Evolutionary conservation across 225 moss, liverwort and hornwort genomes (phyloP), one percentile per base, ranked within the genome.

Genomic region (Thuidium tamariscinum): DNA sequence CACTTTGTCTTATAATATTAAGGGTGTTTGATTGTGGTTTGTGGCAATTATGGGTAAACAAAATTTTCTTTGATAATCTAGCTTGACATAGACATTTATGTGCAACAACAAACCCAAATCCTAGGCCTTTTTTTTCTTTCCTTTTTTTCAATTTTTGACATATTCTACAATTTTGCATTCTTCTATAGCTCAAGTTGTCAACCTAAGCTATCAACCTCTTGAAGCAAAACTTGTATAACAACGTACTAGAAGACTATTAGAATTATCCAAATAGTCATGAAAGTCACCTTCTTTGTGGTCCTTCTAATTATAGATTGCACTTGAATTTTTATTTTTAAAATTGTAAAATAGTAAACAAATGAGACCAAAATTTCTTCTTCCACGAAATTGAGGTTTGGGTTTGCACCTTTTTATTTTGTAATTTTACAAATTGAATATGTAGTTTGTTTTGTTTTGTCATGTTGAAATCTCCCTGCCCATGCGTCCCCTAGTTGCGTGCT

Each of bases 161-260:
- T 48, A 30, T 29, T 30, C 12, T 4, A 21, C 3, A 74, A 21
- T 74, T 74, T 34, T 49, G 4, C 20, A 20, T 12, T 34, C 13
- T 74, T 34, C 34, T n/a, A n/a, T n/a, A n/a, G n/a, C n/a, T n/a
- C n/a, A n/a, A n/a, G n/a, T n/a, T n/a, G n/a, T n/a, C n/a, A n/a
- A n/a, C n/a, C n/a, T n/a, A 2, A 1, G 1, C 0, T 0, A 0
- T 19, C 12, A 12, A 20, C 0, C 0, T 5, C 7, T 34, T 13
- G 0, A 51, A 51, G 3, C 5, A 32, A 32, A 6, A 32, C 12
- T 74, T 21, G 6, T 30, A 19, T 20, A 74, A 21, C 13, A 74
- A 49, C 13, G 34, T 49, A 49, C 0, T 36, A 0, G 1, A 20
- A 4, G 5, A 2, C 1, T 52, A 5, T 3, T 9, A 22, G 51